Percentiles rank a stretch among this genome's conserved stretches.
These are phyloP conservation scores for Picochlorum sp. DNA, from an alignment of 139 green algal genomes.

Conservation along the genomic window DNA sequence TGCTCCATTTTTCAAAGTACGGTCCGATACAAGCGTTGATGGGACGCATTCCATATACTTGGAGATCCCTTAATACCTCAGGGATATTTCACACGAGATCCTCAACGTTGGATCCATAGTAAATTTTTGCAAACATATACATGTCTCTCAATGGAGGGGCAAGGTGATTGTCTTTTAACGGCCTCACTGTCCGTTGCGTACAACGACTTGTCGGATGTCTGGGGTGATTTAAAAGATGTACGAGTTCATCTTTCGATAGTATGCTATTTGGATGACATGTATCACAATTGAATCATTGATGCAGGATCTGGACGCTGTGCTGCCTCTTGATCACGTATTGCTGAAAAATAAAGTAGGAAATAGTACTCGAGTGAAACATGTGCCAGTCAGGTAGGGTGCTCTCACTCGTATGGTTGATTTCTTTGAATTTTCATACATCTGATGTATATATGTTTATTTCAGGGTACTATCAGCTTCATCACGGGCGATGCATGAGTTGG, in stretches of 20 bases:
- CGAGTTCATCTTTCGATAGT: neutral
- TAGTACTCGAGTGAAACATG: slow-evolving; percentile 31
- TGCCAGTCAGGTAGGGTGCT: slow-evolving; percentile 45
- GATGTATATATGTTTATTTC: neutral
- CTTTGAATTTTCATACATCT: no score
- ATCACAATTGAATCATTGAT: neutral
- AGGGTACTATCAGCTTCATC: slow-evolving; percentile 23
- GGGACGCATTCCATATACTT: no score
- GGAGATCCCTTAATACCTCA: no score
- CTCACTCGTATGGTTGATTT: no score
- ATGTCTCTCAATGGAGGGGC: neutral
- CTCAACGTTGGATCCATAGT: no score
- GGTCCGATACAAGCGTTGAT: no score
- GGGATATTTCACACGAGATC: no score
- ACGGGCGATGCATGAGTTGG: slow-evolving; percentile 41
- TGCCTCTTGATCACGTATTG: slow-evolving; percentile 47
- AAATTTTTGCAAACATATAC: no score
- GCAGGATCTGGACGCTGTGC: slow-evolving; percentile 50
- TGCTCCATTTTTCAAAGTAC: no score
- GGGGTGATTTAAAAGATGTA: neutral
- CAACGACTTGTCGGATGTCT: slow-evolving; percentile 9
- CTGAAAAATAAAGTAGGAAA: slow-evolving; percentile 64
- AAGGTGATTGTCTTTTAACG: neutral
- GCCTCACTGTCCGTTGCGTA: slow-evolving; percentile 1
- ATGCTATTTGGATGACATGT: neutral